phyloP scores from a whole-genome alignment of 176 grass and related monocot species.

The Oryza glumipatula region DNA sequence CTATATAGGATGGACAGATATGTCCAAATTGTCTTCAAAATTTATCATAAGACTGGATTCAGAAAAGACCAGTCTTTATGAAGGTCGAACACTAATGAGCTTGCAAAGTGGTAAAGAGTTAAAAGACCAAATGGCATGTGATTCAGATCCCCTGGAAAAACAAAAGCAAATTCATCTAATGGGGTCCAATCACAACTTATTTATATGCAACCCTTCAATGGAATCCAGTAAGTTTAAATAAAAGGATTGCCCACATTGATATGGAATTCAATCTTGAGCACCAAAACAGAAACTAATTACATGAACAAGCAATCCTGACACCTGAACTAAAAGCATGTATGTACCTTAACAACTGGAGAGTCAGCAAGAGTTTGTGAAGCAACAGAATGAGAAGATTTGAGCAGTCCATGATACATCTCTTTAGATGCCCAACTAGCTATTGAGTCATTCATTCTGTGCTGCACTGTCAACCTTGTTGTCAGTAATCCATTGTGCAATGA shows the following conservation, averaged over 20 bases:
- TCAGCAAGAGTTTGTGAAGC: slow-evolving; percentile 91
- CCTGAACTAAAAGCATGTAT: slow-evolving; percentile 10
- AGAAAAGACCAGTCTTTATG: background rate
- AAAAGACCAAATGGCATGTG: background rate
- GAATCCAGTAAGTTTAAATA: background rate
- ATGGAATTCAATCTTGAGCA: background rate
- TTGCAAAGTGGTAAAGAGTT: slow-evolving; percentile 11
- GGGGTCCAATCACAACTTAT: slow-evolving; percentile 4
- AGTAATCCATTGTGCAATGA: slow-evolving; percentile 72
- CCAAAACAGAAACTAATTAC: slow-evolving; percentile 1
- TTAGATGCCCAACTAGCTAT: slow-evolving; percentile 96
- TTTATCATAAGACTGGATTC: background rate
- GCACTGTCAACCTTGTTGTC: slow-evolving; percentile 63
- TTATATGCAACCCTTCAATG: slow-evolving; percentile 1
- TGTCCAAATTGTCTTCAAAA: background rate
- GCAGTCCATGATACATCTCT: slow-evolving; percentile 86
- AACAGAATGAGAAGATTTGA: slow-evolving; percentile 70
- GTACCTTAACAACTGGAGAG: slow-evolving; percentile 90
- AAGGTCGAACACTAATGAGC: background rate
- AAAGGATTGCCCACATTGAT: background rate
- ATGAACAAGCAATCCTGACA: slow-evolving; percentile 24
- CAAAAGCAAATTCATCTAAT: background rate
- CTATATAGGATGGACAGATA: background rate
- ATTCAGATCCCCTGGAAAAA: slow-evolving; percentile 32
- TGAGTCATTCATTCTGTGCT: slow-evolving; percentile 94